Evolutionary conservation across 306 rosid species (phyloP).

Genomic region (Prunus kanzakura): DNA sequence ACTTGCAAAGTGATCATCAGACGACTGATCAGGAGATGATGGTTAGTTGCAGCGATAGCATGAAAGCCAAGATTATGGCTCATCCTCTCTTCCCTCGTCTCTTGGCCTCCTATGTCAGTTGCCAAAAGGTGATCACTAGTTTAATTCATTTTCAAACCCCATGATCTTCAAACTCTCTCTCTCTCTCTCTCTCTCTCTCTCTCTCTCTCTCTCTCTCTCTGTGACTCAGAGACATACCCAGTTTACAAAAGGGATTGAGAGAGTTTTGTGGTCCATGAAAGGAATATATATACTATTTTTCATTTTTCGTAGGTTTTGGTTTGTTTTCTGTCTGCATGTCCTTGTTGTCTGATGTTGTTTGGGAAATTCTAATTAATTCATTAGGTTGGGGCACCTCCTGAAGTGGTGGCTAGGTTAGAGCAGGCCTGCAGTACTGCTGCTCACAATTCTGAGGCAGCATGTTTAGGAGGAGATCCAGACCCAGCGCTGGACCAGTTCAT

Average conservation of each 20-base stretch:
- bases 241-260: background rate
- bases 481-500: constrained; percentile 53
- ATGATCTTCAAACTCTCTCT: no score
- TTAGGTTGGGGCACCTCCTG: constrained; percentile 48
- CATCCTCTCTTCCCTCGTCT: constrained; percentile 45
- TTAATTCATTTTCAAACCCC: no score
- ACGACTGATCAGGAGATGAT: background rate
- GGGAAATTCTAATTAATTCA: background rate
- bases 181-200: background rate
- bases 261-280: background rate
- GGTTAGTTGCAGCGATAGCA: background rate
- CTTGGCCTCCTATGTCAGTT: constrained; percentile 25
- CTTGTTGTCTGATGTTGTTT: background rate
- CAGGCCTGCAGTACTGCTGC: constrained; percentile 12
- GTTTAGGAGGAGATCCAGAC: constrained; percentile 15
- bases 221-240: background rate
- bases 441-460: background rate
- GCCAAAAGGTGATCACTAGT: constrained; percentile 34
- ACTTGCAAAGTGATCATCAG: constrained; percentile 6
- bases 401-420: constrained; percentile 41
- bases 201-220: background rate
- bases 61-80: constrained; percentile 36
- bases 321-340: background rate
- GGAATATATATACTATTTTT: background rate
- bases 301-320: background rate